Evolutionary conservation across 2,329 filamentous ascomycete genomes (phyloP).

Genomic region (Tolypocladium album): DNA sequence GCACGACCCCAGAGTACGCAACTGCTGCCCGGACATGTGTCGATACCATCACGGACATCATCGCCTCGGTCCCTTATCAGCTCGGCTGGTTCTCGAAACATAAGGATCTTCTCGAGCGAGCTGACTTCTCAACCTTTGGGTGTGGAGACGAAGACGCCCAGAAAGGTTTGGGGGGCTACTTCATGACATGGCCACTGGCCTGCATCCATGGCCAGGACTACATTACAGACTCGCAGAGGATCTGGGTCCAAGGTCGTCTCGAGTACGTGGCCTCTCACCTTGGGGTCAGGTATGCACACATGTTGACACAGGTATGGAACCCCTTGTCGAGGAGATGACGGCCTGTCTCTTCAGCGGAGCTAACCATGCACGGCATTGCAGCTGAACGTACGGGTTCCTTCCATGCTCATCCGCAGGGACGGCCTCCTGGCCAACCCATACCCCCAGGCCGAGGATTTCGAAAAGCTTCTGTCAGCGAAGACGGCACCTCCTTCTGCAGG

Average conservation of each 20-base stretch:
- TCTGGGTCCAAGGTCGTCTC: slow-evolving; percentile 43
- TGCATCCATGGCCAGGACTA: slow-evolving; percentile 46
- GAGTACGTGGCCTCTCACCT: slow-evolving; percentile 43
- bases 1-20: slow-evolving; percentile 52
- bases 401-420: slow-evolving; percentile 49
- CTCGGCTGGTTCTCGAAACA: slow-evolving; percentile 46
- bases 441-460: slow-evolving; percentile 29
- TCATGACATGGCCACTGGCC: slow-evolving; percentile 48
- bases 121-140: slow-evolving; percentile 33
- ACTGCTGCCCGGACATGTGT: slow-evolving; percentile 38
- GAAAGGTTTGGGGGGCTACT: slow-evolving; percentile 48
- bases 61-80: slow-evolving; percentile 51
- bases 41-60: slow-evolving; percentile 46
- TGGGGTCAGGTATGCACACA: slow-evolving; percentile 47
- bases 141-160: slow-evolving; percentile 37
- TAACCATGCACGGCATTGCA: slow-evolving; percentile 14
- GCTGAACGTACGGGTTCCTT: slow-evolving; percentile 49
- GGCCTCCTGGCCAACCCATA: slow-evolving; percentile 34
- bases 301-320: slow-evolving; percentile 36
- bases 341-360: neutral
- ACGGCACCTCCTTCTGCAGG: slow-evolving; percentile 21
- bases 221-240: slow-evolving; percentile 45
- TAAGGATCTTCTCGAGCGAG: slow-evolving; percentile 26
- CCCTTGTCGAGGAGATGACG: neutral
- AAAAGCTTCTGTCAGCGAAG: slow-evolving; percentile 32